Evolutionary conservation across 805 yeast genomes (phyloP), one percentile per base, ranked within the genome.

Genomic region (Cyberlindnera veronae): DNA sequence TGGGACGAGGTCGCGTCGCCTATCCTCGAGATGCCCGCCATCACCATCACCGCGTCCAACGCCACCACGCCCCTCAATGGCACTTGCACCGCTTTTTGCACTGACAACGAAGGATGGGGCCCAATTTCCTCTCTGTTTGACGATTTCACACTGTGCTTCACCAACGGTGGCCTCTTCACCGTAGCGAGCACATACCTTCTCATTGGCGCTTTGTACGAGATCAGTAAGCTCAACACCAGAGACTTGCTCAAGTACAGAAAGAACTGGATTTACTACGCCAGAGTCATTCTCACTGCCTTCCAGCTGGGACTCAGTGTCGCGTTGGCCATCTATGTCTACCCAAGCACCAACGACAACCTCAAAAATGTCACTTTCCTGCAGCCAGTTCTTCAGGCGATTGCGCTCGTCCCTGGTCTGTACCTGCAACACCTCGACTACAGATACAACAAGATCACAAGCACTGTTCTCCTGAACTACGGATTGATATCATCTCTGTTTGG

Each of bases 381-480:
- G 16, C 58, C 76, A 5, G 51, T 67, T 16, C 29, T 66, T 13
- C 61, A 71, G 34, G 45, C 69, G 0, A 44, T 64, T 3, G 77
- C 80, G 1, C 57, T 77, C 12, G 35, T 71, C 3, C 73, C 84
- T 5, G 84, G 79, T 0, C 57, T 74, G 14, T 62, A 66, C 4
- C 61, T 88, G 26, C 83, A 87, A 42, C 84, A 79, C 61, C 58
- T 84, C 43, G 97, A 91, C 58, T 82, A 79, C 54, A 76, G 72
- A 60, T 78, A 84, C 57, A 58, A 79, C 10, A 70, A 64, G 31
- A 74, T 85, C 17, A 79, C 96, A 2, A 76, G 73, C 50, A 82
- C 91, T 2, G 68, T 77, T 0, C 63, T 89, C 34, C 71, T 91
- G 29, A 69, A 82, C 47, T 91, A 76, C 62, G 91, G 96, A 96